phyloP scores from a whole-genome alignment of 2,329 filamentous ascomycete species.

The Alternaria sp. region DNA sequence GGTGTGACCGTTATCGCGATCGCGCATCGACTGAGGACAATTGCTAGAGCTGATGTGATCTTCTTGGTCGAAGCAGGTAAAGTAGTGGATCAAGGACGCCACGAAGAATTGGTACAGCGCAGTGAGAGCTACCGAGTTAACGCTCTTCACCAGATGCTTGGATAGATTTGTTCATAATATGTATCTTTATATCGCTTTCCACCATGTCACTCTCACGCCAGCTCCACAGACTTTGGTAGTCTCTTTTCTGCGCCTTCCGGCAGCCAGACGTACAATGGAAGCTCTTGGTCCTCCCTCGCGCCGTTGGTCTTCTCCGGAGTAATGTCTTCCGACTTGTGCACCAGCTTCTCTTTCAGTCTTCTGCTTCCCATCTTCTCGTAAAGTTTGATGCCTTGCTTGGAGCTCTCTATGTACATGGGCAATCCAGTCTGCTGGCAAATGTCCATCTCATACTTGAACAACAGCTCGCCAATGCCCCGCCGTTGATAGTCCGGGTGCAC shows the following conservation, averaged over 20 bases:
- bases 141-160: conserved; percentile 57
- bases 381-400: conserved; percentile 50
- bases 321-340: conserved; percentile 47
- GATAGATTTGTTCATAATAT: conserved; percentile 24
- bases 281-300: conserved; percentile 10
- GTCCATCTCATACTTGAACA: conserved; percentile 51
- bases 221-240: conserved; percentile 20
- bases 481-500: conserved; percentile 54
- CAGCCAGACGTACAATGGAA: conserved; percentile 26
- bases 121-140: conserved; percentile 59
- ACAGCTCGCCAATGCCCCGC: conserved; percentile 50
- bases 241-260: conserved; percentile 12
- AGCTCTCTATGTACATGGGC: conserved; percentile 58
- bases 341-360: conserved; percentile 48
- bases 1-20: conserved; percentile 54
- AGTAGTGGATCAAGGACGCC: conserved; percentile 57
- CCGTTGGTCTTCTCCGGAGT: conserved; percentile 22
- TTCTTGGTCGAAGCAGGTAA: conserved; percentile 57
- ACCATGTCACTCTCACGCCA: conserved; percentile 7
- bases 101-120: conserved; percentile 56
- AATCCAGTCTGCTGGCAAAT: conserved; percentile 46
- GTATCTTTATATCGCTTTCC: background rate
- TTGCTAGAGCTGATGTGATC: conserved; percentile 52
- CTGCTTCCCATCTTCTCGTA: conserved; percentile 58
- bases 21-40: conserved; percentile 52